These are phyloP conservation scores for Clitocybe nebularis DNA, from an alignment of 1,284 basidiomycete species.

Conservation along the genomic window DNA sequence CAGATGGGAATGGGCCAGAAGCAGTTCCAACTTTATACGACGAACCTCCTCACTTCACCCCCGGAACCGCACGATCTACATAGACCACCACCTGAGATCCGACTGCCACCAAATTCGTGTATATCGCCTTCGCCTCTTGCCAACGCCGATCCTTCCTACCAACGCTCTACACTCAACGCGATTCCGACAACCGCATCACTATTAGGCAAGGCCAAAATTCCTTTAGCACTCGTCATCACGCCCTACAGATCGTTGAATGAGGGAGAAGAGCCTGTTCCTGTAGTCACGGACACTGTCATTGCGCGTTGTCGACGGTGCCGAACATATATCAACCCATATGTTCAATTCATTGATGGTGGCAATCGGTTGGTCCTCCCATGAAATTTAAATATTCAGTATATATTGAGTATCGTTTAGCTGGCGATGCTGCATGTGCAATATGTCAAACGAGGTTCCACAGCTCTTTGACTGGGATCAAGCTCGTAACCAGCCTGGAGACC, in stretches of 20 bases:
- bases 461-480: slow-evolving; percentile 98
- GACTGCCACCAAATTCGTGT: slow-evolving; percentile 79
- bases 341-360: slow-evolving; percentile 97
- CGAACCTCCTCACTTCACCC: slow-evolving; percentile 86
- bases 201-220: slow-evolving; percentile 90
- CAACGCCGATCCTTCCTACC: slow-evolving; percentile 90
- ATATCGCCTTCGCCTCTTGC: slow-evolving; percentile 79
- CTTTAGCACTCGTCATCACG: slow-evolving; percentile 86
- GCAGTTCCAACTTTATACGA: slow-evolving; percentile 72
- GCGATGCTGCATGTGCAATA: slow-evolving; percentile 99
- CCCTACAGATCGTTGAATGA: slow-evolving; percentile 85
- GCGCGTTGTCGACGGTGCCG: slow-evolving; percentile 96
- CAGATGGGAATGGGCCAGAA: slow-evolving; percentile 82
- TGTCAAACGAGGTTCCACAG: slow-evolving; percentile 98
- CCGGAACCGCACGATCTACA: slow-evolving; percentile 86
- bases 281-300: slow-evolving; percentile 93
- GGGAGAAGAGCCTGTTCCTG: slow-evolving; percentile 78
- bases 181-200: slow-evolving; percentile 93
- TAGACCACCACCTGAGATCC: slow-evolving; percentile 83
- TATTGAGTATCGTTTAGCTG: slow-evolving; percentile 47
- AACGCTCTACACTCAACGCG: slow-evolving; percentile 89
- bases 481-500: slow-evolving; percentile 91
- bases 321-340: slow-evolving; percentile 98
- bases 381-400: slow-evolving; percentile 2
- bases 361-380: slow-evolving; percentile 58